Percentiles rank a stretch among this genome's conserved stretches.
Evolutionary conservation across 257 asterid genomes (phyloP).

Genomic region (Hygrophila difformis): DNA sequence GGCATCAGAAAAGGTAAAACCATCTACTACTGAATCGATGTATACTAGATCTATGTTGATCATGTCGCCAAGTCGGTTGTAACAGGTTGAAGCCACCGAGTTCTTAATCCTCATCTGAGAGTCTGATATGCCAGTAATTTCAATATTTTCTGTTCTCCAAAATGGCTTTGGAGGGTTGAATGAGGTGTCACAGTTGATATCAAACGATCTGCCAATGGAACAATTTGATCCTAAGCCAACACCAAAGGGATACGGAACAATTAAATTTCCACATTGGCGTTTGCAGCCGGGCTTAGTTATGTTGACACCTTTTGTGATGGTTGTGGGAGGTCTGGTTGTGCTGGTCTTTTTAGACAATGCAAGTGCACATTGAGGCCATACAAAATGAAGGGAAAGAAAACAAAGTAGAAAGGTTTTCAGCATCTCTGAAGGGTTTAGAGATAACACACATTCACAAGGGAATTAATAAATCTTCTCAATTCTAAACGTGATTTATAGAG

Average conservation of each 20-base stretch:
- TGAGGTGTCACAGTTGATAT: too few species aligned
- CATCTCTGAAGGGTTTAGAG: neutral
- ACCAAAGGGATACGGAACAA: too few species aligned
- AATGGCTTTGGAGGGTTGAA: too few species aligned
- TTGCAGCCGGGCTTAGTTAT: too few species aligned
- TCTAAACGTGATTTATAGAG: neutral
- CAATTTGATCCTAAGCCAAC: conserved; percentile 23
- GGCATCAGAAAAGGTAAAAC: conserved; percentile 23
- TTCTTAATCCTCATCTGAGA: too few species aligned
- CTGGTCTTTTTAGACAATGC: neutral
- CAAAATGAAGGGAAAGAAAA: neutral
- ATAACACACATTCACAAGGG: neutral
- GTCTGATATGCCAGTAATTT: too few species aligned
- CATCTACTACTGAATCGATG: conserved; percentile 4
- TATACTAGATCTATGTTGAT: neutral
- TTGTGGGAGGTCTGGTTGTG: neutral
- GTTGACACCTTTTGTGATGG: too few species aligned
- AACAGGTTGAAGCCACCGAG: too few species aligned
- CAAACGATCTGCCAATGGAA: conserved; percentile 13
- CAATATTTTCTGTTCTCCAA: conserved; percentile 15
- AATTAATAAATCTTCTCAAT: neutral
- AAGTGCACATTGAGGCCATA: too few species aligned
- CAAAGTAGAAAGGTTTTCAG: neutral
- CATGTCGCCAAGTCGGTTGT: neutral
- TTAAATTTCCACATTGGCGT: too few species aligned